Evolutionary conservation across 2,329 filamentous ascomycete species (phyloP).

Genomic region (Fusarium gaditjirri): DNA sequence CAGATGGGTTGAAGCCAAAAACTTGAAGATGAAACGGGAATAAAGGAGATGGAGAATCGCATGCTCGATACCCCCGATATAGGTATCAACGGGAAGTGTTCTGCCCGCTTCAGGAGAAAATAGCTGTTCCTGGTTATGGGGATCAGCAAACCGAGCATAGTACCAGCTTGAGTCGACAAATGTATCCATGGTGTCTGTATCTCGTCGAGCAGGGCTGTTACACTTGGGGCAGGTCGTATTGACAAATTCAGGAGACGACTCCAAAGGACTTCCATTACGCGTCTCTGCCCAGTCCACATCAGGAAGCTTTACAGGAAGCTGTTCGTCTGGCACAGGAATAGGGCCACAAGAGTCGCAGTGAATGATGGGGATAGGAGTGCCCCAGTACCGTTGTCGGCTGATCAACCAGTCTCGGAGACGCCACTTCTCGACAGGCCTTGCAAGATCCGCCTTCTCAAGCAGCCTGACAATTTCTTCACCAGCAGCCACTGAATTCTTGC

Average conservation of each 20-base stretch:
- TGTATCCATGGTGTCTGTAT: conserved; percentile 96
- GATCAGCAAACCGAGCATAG: conserved; percentile 81
- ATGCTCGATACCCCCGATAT: conserved; percentile 89
- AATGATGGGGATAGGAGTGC: conserved; percentile 87
- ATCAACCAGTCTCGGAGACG: conserved; percentile 89
- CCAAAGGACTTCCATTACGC: conserved; percentile 80
- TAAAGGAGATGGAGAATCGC: conserved; percentile 91
- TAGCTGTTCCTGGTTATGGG: conserved; percentile 69
- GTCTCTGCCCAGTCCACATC: conserved; percentile 75
- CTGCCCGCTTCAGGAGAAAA: conserved; percentile 70
- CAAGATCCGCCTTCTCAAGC: conserved; percentile 66
- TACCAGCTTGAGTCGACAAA: conserved; percentile 98
- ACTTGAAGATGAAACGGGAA: conserved; percentile 90
- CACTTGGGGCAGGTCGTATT: conserved; percentile 82
- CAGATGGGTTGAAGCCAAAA: conserved; percentile 69
- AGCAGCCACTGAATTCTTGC: conserved; percentile 71
- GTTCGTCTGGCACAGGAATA: conserved; percentile 79
- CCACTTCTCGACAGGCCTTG: conserved; percentile 76
- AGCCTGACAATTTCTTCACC: conserved; percentile 68
- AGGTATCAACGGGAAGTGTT: conserved; percentile 82
- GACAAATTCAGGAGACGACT: conserved; percentile 76
- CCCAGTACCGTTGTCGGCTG: conserved; percentile 93
- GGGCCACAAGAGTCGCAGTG: conserved; percentile 82
- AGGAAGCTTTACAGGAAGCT: conserved; percentile 82
- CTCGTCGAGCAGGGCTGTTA: conserved; percentile 74